Percentiles rank a stretch among this genome's conserved stretches.
These are phyloP conservation scores for Candida sp. DNA, from an alignment of 1,139 yeast species.

Conservation along the genomic window DNA sequence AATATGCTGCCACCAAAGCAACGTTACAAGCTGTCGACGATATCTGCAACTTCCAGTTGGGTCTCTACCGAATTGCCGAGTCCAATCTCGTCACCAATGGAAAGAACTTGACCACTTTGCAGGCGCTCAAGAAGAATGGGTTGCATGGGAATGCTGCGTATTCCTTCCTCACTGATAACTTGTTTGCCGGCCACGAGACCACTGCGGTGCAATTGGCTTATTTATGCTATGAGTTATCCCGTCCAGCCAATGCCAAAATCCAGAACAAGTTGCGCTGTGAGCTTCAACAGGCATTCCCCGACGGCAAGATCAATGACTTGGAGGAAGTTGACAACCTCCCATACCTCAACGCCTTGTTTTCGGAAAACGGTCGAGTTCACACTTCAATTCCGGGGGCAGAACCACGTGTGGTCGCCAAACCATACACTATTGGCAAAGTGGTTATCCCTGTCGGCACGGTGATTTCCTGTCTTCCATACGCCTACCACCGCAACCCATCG, in stretches of 20 bases:
- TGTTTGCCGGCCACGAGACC: slow-evolving; percentile 77
- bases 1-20: slow-evolving; percentile 47
- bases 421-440: slow-evolving; percentile 20
- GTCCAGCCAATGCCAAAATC: slow-evolving; percentile 44
- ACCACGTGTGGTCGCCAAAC: slow-evolving; percentile 54
- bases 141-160: slow-evolving; percentile 38
- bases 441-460: slow-evolving; percentile 55
- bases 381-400: slow-evolving; percentile 80
- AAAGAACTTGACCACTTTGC: slow-evolving; percentile 34
- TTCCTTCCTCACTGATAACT: slow-evolving; percentile 44
- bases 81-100: slow-evolving; percentile 25
- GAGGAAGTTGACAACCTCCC: slow-evolving; percentile 55
- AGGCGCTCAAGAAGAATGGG: slow-evolving; percentile 37
- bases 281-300: slow-evolving; percentile 36
- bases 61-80: slow-evolving; percentile 44
- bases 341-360: slow-evolving; percentile 58
- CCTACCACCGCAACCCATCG: slow-evolving; percentile 56
- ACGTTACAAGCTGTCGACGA: slow-evolving; percentile 41
- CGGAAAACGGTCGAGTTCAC: slow-evolving; percentile 64
- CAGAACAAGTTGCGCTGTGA: slow-evolving; percentile 52
- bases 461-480: slow-evolving; percentile 69
- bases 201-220: slow-evolving; percentile 71
- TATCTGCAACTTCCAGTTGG: slow-evolving; percentile 56
- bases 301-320: slow-evolving; percentile 31
- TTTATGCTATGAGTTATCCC: slow-evolving; percentile 61